Base-by-base conservation (phyloP, 202 grass and related monocot genomes). In the Brachypodium distachyon region DNA sequence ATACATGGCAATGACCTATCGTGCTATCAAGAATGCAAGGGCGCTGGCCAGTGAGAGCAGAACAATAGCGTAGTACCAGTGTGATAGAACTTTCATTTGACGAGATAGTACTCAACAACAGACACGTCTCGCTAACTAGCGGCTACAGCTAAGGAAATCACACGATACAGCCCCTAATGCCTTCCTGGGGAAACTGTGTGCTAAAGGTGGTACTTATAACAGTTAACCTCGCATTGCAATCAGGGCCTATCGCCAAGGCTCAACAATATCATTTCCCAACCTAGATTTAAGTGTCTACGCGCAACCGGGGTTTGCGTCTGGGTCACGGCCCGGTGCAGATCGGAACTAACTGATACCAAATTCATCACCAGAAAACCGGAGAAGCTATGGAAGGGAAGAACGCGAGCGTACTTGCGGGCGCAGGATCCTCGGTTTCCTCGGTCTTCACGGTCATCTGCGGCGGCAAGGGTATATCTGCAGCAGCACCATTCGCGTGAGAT, bases 391-490 rank as follows among this genome's bases (percentile, higher is more conserved):
- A 17, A 52, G 47, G 67, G 14, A 16, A 51, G 47, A 32, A 10
- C 6, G 49, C 17, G 80, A 55, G 5, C 81, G 41, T 90, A 93
- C 91, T 80, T 67, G 91, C 78, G 16, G 91, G 54, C 7, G 87
- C 78, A 0, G 91, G 66, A 44, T 93, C 94, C 61, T 93, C 91
- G 9, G 79, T 65, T 4, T 93, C 88, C 26, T 94, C 91, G 11
- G 86, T 70, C 76, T 86, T 94, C 8, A 88, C 72, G 9, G 86
- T 76, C 88, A 94, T 90, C 57, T 60, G 54, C 56, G 84, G 78
- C 21, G 89, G 91, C 44, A 94, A 72, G 13, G 91, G 84, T 19
- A 97, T 83, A n/a, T 97, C 90, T 93, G 81, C 72, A 85, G 81
- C 72, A 85, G 16, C 17, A 7, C 0, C 51, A 78, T 27, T 37